Conservation (phyloP, 345 rosid genomes). For the Balakata baccata region DNA sequence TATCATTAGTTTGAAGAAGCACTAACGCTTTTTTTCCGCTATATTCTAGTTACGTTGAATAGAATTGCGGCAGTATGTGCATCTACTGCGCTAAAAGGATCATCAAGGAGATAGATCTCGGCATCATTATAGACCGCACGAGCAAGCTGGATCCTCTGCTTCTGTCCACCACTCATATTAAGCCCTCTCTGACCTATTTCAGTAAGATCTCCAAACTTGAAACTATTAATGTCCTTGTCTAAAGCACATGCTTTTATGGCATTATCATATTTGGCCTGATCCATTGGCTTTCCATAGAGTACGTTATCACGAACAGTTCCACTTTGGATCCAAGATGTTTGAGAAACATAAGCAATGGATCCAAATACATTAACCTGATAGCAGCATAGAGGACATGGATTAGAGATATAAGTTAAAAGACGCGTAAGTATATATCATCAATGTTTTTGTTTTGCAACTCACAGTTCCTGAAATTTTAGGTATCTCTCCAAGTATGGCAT, state of each 20-base stretch:
- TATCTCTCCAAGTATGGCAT: not conserved
- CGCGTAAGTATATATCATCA: too few relatives aligned
- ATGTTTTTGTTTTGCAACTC: not conserved
- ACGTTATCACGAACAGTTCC: conserved; percentile 46
- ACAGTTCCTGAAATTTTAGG: conserved; percentile 10
- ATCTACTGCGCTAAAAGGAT: conserved; percentile 83
- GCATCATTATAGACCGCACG: conserved; percentile 66
- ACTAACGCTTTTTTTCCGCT: not conserved
- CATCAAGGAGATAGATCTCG: conserved; percentile 70
- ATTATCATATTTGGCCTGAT: conserved; percentile 18
- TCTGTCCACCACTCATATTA: conserved; percentile 84
- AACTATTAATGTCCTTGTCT: conserved; percentile 51
- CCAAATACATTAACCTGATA: not conserved
- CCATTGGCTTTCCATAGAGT: conserved; percentile 24
- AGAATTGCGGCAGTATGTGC: conserved; percentile 68
- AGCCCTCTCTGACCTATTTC: conserved; percentile 77
- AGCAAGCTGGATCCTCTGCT: conserved; percentile 74
- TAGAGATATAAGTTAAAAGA: not conserved
- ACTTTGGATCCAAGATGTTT: not conserved
- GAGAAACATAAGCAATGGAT: not conserved
- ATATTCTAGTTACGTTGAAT: conserved; percentile 40
- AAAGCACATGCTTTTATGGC: conserved; percentile 59
- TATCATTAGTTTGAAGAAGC: conserved; percentile 1
- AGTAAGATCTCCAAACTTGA: conserved; percentile 55
- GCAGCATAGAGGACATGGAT: not conserved